Percentiles rank a stretch among this genome's conserved stretches.
Conservation (phyloP, 805 yeast species). For the Saccharomycopsis sp. region DNA sequence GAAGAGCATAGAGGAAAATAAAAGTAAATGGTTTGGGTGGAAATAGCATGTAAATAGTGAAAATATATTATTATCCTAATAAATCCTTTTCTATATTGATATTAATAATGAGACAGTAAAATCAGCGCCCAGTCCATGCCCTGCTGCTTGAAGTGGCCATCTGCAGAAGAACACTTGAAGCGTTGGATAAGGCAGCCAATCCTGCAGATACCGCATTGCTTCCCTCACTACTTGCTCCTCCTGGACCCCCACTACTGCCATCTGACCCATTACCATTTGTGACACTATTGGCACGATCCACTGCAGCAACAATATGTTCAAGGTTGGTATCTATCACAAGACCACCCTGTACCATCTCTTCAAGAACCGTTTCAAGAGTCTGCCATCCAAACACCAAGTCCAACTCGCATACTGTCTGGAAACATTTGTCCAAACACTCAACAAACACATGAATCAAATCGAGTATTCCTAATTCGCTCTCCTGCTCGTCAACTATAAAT, state of each 20-base stretch:
- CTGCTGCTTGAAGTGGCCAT: slow-evolving; percentile 21
- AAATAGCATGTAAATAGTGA: background rate
- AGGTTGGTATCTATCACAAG: slow-evolving; percentile 95
- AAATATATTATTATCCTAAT: too few species aligned
- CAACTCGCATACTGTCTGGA: slow-evolving; percentile 88
- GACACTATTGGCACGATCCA: slow-evolving; percentile 57
- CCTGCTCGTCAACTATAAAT: slow-evolving; percentile 92
- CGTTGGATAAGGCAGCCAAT: slow-evolving; percentile 29
- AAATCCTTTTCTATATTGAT: too few species aligned
- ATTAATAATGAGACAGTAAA: too few species aligned
- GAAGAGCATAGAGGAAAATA: slow-evolving; percentile 26
- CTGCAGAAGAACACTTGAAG: slow-evolving; percentile 26
- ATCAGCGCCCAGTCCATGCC: slow-evolving; percentile 26
- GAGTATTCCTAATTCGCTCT: slow-evolving; percentile 85
- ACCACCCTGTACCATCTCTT: slow-evolving; percentile 94
- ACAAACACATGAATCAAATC: slow-evolving; percentile 96
- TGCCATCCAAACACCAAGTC: slow-evolving; percentile 99
- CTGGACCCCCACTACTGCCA: slow-evolving; percentile 5
- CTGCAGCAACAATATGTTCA: slow-evolving; percentile 67
- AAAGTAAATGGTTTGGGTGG: slow-evolving; percentile 29
- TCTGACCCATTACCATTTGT: slow-evolving; percentile 1
- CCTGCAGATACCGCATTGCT: slow-evolving; percentile 26
- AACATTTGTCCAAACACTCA: slow-evolving; percentile 88
- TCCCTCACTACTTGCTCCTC: slow-evolving; percentile 8
- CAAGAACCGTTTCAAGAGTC: slow-evolving; percentile 82